Percentiles rank a stretch among this genome's conserved stretches.
Evolutionary conservation across 495 filamentous ascomycete species (phyloP).

Genomic region (Entonaema liquescens): DNA sequence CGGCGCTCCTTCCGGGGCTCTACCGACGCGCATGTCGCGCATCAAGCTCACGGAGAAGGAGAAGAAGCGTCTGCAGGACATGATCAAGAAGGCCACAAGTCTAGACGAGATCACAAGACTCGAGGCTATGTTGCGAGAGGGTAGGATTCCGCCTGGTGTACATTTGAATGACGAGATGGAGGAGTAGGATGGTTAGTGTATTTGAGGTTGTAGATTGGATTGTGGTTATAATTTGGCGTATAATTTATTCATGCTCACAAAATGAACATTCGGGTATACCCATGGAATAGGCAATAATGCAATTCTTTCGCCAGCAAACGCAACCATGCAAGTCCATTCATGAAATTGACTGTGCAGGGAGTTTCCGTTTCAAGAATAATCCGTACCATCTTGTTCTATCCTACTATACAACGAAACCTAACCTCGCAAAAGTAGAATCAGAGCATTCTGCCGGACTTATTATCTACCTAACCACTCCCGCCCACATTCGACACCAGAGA

Average conservation of each 20-base stretch:
- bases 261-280: constrained; percentile 37
- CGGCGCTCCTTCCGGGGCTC: constrained; percentile 47
- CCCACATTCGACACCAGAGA: neutral
- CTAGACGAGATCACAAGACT: constrained; percentile 82
- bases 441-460: neutral
- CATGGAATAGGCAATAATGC: constrained; percentile 33
- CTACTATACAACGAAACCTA: neutral
- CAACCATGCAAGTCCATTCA: neutral
- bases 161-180: constrained; percentile 64
- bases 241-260: constrained; percentile 9
- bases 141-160: constrained; percentile 76
- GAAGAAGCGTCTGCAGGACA: constrained; percentile 55
- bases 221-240: constrained; percentile 10
- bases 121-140: constrained; percentile 88
- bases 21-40: constrained; percentile 71
- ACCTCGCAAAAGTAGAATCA: neutral
- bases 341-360: neutral
- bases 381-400: too few relatives aligned
- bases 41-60: constrained; percentile 58
- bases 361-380: too few relatives aligned
- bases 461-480: neutral
- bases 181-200: constrained; percentile 47
- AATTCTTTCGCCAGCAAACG: neutral
- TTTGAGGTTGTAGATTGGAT: neutral
- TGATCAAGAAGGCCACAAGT: constrained; percentile 85